phyloP scores from a whole-genome alignment of 805 yeast species.

The Pichia rugopelliculosa region DNA sequence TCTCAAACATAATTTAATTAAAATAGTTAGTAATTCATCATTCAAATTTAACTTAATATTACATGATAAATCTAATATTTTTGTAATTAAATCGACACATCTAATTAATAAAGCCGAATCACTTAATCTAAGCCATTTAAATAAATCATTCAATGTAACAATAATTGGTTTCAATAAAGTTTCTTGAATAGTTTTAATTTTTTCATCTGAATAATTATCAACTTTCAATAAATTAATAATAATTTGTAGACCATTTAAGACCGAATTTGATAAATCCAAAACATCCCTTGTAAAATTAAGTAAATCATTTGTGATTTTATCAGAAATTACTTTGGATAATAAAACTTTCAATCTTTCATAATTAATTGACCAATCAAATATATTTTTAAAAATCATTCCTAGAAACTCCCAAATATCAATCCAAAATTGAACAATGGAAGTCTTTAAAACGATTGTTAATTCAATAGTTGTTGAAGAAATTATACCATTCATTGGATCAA shows the following conservation, averaged over 20 bases:
- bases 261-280: constrained; percentile 62
- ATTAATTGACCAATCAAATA: constrained; percentile 63
- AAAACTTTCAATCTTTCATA: constrained; percentile 23
- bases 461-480: constrained; percentile 17
- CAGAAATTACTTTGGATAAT: constrained; percentile 15
- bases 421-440: constrained; percentile 50
- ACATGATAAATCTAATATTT: constrained; percentile 56
- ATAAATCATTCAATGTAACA: constrained; percentile 57
- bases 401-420: constrained; percentile 62
- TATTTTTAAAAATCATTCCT: constrained; percentile 56
- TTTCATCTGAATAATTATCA: constrained; percentile 15
- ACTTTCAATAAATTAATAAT: constrained; percentile 26
- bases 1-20: constrained; percentile 55
- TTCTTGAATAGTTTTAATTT: constrained; percentile 14
- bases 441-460: constrained; percentile 13
- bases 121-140: constrained; percentile 77
- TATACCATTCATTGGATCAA: constrained; percentile 62
- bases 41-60: constrained; percentile 46
- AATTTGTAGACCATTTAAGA: constrained; percentile 61
- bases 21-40: constrained; percentile 44
- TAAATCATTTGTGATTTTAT: constrained; percentile 19
- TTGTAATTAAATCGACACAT: constrained; percentile 64
- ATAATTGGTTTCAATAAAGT: constrained; percentile 46
- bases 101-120: constrained; percentile 66
- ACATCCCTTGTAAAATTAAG: constrained; percentile 79